Percentiles rank a stretch among this genome's conserved stretches.
phyloP scores from a whole-genome alignment of 495 filamentous ascomycete species.

The Mytilinidion resinicola region DNA sequence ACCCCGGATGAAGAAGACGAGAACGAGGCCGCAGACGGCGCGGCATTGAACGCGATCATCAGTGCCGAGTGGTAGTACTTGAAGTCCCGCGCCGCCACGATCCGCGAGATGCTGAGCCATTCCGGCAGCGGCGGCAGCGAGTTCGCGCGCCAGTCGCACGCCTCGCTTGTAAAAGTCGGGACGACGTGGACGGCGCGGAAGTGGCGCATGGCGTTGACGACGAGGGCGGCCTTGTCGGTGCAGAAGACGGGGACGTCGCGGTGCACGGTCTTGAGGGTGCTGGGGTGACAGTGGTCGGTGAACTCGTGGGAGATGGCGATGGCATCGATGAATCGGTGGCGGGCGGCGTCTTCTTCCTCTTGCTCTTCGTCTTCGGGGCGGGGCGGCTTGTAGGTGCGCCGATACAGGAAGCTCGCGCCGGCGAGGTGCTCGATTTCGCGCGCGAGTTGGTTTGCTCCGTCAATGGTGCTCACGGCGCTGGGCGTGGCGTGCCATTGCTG shows the following conservation, averaged over 20 bases:
- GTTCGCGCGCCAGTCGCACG: conserved; percentile 36
- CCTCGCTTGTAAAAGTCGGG: conserved; percentile 28
- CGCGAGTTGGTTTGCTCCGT: conserved; percentile 32
- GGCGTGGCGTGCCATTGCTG: conserved; percentile 47
- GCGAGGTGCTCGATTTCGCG: conserved; percentile 28
- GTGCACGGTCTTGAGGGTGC: conserved; percentile 46
- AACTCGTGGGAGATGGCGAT: conserved; percentile 51
- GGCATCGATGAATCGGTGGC: conserved; percentile 39
- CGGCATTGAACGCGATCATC: conserved; percentile 42
- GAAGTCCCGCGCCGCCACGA: conserved; percentile 41
- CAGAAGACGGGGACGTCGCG: conserved; percentile 45
- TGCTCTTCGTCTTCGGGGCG: too few species aligned
- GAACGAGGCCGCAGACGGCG: conserved; percentile 1
- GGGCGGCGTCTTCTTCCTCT: neutral
- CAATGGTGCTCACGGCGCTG: conserved; percentile 41
- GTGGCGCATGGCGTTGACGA: conserved; percentile 45
- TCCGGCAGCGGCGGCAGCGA: conserved; percentile 40
- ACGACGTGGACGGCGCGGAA: conserved; percentile 41
- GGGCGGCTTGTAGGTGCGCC: neutral
- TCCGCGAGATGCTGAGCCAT: conserved; percentile 45
- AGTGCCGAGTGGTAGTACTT: conserved; percentile 51
- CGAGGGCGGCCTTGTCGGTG: conserved; percentile 41
- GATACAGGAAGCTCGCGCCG: conserved; percentile 15
- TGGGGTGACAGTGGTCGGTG: conserved; percentile 52
- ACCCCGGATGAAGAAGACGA: neutral